Base-by-base conservation (phyloP, 768 basidiomycete species). In the Jaapia argillacea region DNA sequence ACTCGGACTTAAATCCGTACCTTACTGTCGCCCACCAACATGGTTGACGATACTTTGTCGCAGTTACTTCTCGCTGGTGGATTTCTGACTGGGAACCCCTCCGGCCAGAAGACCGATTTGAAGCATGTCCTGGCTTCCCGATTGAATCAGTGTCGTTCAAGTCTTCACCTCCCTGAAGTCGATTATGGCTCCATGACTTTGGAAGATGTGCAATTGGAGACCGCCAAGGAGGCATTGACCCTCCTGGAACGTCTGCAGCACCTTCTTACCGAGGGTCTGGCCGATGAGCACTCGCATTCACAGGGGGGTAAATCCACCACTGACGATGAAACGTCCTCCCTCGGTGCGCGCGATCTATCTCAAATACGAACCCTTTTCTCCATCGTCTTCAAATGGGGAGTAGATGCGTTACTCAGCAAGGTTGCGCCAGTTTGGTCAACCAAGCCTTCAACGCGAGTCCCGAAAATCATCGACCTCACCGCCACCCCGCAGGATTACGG, bases 321-420 rank as follows among this genome's bases (percentile, higher is more conserved):
- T n/a, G n/a, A n/a, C n/a, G n/a, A n/a, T 45, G 35, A 53, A 4
- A 45, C 41, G 27, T 67, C 69, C 24, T 54, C 65, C 10, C 62
- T 89, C 44, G 86, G 85, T 0, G 73, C 79, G 1, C 73, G 81
- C 41, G 86, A 90, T 58, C 57, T 87, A 24, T 60, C 66, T 4
- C 62, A 75, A 46, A 56, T 89, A 2, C 72, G 79, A 20, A 81
- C 78, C 0, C 65, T 88, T 24, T 55, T 85, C 13, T 74, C 81
- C 12, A 70, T 89, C 46, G 57, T 73, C 22, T 84, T 89, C 54
- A 79, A 76, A 50, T 86, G 85, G 86, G 81, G 75, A 5, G 58
- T 76, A 2, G 71, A 79, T 12, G 74, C 74, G 3, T 54, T 81
- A 3, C 63, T 83, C 28, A 49, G 57, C 10, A 66, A 63, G 40